Evolutionary conservation across 2,329 filamentous ascomycete species (phyloP).

Genomic region (Colletotrichum sp.): DNA sequence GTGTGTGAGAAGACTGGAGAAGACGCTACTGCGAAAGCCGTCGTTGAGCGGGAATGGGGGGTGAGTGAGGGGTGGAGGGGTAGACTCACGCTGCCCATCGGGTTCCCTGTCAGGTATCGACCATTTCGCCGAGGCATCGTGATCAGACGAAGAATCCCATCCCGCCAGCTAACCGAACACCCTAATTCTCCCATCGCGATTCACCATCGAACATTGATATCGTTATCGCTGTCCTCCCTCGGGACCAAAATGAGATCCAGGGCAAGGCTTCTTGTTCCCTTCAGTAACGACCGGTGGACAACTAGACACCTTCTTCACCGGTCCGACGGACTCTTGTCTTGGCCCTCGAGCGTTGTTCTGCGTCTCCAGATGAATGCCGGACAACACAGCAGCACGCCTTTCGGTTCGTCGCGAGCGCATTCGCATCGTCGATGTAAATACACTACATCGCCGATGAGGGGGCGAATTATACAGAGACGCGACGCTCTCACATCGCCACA

Average conservation of each 20-base stretch:
- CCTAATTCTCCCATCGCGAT: neutral
- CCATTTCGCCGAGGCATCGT: neutral
- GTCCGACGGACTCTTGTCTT: neutral
- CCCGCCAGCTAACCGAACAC: neutral
- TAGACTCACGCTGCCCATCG: conserved; percentile 9
- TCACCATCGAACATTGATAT: neutral
- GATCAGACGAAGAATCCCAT: conserved; percentile 11
- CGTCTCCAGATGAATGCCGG: neutral
- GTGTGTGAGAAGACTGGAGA: neutral
- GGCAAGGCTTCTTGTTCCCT: neutral
- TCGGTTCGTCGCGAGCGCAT: neutral
- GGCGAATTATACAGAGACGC: neutral
- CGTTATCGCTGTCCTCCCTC: neutral
- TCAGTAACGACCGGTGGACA: neutral
- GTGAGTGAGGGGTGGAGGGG: neutral
- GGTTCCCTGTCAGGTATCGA: conserved; percentile 3
- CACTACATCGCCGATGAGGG: neutral
- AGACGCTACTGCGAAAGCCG: neutral
- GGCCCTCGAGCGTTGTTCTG: neutral
- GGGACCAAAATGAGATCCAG: neutral
- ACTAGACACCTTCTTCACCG: neutral
- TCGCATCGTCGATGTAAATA: neutral
- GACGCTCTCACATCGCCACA: neutral
- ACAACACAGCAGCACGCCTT: neutral
- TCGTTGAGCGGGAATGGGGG: neutral